phyloP scores from a whole-genome alignment of 495 filamentous ascomycete species.

The Aspergillus diversus region DNA sequence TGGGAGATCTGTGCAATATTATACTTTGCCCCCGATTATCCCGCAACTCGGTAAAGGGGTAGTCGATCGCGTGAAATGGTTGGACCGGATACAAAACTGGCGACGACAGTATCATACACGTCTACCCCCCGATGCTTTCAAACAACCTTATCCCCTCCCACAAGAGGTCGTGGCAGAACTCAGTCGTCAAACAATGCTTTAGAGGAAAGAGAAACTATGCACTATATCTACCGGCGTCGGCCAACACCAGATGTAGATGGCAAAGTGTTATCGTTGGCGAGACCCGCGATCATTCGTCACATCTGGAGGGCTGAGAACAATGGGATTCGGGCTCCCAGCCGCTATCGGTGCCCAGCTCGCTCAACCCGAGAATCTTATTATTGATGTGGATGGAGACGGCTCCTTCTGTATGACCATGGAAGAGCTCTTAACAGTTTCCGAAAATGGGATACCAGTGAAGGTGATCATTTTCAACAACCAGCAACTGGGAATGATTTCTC shows the following conservation, averaged over 20 bases:
- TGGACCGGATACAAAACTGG: conserved; percentile 58
- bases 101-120: neutral
- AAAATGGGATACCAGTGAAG: conserved; percentile 93
- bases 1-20: conserved; percentile 68
- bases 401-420: conserved; percentile 97
- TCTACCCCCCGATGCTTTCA: conserved; percentile 83
- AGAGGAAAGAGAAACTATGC: conserved; percentile 67
- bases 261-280: conserved; percentile 91
- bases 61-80: conserved; percentile 76
- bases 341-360: conserved; percentile 95
- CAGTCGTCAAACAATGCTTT: conserved; percentile 60
- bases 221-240: conserved; percentile 91
- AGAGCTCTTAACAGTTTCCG: conserved; percentile 81
- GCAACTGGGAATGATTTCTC: conserved; percentile 92
- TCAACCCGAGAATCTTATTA: conserved; percentile 77
- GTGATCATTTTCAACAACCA: conserved; percentile 93
- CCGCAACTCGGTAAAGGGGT: neutral
- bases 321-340: conserved; percentile 92
- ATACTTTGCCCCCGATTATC: conserved; percentile 48
- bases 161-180: conserved; percentile 50
- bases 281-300: conserved; percentile 86
- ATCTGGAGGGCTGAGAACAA: conserved; percentile 89
- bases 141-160: conserved; percentile 45
- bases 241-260: conserved; percentile 97
- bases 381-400: conserved; percentile 94